Evolutionary conservation across 495 filamentous ascomycete species (phyloP).

Genomic region (Durotheca rogersii): DNA sequence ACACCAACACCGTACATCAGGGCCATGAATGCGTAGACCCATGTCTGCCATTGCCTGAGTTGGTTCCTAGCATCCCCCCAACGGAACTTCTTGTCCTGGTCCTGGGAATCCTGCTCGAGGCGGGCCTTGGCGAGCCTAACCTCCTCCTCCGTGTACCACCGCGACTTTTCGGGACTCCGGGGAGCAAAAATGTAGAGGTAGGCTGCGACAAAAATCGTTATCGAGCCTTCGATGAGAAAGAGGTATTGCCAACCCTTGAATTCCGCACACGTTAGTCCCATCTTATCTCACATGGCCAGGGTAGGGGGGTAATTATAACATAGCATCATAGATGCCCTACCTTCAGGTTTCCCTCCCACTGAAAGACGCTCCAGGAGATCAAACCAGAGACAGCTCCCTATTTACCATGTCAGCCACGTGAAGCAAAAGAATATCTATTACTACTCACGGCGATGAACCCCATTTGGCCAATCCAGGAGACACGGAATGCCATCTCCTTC

Average conservation of each 20-base stretch:
- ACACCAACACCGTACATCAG: constrained; percentile 32
- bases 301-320: neutral
- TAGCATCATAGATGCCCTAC: constrained; percentile 1
- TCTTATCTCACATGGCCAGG: neutral
- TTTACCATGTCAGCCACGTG: neutral
- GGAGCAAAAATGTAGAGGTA: constrained; percentile 16
- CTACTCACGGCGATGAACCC: constrained; percentile 21
- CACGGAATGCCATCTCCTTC: constrained; percentile 19
- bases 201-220: constrained; percentile 6
- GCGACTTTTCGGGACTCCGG: constrained; percentile 11
- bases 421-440: neutral
- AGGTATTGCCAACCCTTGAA: constrained; percentile 24
- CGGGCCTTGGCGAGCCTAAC: constrained; percentile 13
- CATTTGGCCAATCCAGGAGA: constrained; percentile 21
- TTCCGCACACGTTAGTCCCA: neutral
- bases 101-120: constrained; percentile 14
- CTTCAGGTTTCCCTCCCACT: constrained; percentile 14
- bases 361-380: constrained; percentile 22
- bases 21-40: constrained; percentile 31
- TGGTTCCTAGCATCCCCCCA: constrained; percentile 28
- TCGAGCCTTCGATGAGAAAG: constrained; percentile 20
- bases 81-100: constrained; percentile 21
- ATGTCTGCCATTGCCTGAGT: constrained; percentile 33
- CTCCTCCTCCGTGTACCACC: constrained; percentile 22
- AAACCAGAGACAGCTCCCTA: constrained; percentile 19